Evolutionary conservation across 345 rosid genomes (phyloP), one percentile per base, ranked within the genome.

Genomic region (Lumnitzera racemosa): DNA sequence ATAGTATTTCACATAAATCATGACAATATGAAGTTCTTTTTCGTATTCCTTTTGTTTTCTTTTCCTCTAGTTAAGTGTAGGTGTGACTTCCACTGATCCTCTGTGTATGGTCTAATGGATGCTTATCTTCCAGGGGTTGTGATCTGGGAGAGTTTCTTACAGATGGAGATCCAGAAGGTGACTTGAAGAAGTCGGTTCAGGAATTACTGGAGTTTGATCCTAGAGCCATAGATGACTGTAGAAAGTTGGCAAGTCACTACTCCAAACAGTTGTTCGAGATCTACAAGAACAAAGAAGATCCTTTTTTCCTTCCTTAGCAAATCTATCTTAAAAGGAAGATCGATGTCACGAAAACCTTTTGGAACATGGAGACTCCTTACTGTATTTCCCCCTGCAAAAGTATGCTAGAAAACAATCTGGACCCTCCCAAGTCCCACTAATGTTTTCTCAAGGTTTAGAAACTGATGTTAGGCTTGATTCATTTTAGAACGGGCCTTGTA

Each of bases 251-350:
- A 25, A 25, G 46, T 15, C 75, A 17, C 24, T 86, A 91, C 67
- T 81, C 90, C 0, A 84, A 78, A 71, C 96, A 91, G 57, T 61
- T 91, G 70, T 91, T 91, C 23, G 47, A 73, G 70, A 91, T 88
- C 57, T 91, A 78, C 62, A 67, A 77, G 63, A 82, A 74, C 67
- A 73, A 78, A 63, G 84, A 88, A 69, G 91, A 78, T 73, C 84
- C 78, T 23, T 78, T 74, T 53, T 86, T 88, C 57, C 65, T 50
- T 61, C 78, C 73, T 43, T 20, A 5, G 66, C 53, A 17, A 4
- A 20, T 17, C 50, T 31, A 47, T 13, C 14, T 48, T 31, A 53
- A 31, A 29, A 23, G 4, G 11, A 29, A 49, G 12, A 49, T 23
- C 8, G 11, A 9, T 2, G 15, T 48, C 4, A 9, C 12, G 12